These are phyloP conservation scores for Breynia disticha DNA, from an alignment of 441 rosid genomes.

Conservation along the genomic window DNA sequence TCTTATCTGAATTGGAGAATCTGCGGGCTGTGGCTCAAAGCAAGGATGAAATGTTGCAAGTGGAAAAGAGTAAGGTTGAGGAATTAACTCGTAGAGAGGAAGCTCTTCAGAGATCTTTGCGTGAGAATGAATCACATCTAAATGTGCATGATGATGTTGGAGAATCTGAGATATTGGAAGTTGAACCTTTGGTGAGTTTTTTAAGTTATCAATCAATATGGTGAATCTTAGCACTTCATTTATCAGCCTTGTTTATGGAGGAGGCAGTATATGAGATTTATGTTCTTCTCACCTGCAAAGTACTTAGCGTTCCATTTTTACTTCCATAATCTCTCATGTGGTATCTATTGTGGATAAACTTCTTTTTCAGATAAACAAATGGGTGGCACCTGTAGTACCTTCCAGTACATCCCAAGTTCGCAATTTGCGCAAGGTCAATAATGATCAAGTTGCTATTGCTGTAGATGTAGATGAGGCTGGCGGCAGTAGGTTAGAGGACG, in stretches of 20 bases:
- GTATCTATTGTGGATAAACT: constrained; percentile 11
- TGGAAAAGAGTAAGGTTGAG: constrained; percentile 69
- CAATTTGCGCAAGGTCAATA: constrained; percentile 81
- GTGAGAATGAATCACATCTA: constrained; percentile 55
- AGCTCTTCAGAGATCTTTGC: constrained; percentile 56
- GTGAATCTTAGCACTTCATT: background rate
- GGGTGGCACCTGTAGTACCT: constrained; percentile 55
- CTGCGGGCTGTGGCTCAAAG: constrained; percentile 45
- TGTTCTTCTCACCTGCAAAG: too few species aligned
- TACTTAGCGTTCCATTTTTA: too few species aligned
- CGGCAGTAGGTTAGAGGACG: constrained; percentile 60
- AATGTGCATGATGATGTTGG: constrained; percentile 44
- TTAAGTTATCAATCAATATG: background rate
- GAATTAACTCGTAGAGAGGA: constrained; percentile 57
- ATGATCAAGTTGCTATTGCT: constrained; percentile 88
- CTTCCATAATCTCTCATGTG: background rate
- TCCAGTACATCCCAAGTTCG: constrained; percentile 75
- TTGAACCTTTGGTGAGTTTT: constrained; percentile 80
- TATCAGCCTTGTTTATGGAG: background rate
- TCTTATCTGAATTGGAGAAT: constrained; percentile 58
- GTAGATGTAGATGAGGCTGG: constrained; percentile 53
- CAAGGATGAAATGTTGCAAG: constrained; percentile 57
- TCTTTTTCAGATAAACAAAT: constrained; percentile 67
- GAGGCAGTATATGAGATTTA: background rate
- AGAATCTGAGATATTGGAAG: constrained; percentile 72